These are phyloP conservation scores for Diaporthe ampelina DNA, from an alignment of 2,329 filamentous ascomycete genomes.

Conservation along the genomic window DNA sequence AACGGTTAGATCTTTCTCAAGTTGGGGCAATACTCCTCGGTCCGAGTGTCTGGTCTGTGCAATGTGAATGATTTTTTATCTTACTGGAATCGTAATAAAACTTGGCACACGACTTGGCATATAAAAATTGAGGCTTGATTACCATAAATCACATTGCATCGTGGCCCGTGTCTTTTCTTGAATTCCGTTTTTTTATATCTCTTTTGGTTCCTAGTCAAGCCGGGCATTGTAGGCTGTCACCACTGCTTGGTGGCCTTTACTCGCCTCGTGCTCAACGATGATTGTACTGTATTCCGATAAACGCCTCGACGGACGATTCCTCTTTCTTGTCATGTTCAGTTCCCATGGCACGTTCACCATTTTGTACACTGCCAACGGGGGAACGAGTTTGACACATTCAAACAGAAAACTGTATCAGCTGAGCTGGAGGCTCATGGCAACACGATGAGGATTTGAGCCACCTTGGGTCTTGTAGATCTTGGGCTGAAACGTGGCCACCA, in stretches of 20 bases:
- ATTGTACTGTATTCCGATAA: slow-evolving; percentile 2
- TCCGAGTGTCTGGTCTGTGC: neutral
- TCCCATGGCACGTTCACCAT: neutral
- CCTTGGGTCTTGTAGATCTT: neutral
- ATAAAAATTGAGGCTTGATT: neutral
- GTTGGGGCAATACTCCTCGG: neutral
- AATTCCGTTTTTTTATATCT: neutral
- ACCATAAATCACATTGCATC: neutral
- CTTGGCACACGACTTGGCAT: neutral
- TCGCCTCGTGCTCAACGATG: neutral
- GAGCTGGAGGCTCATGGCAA: neutral
- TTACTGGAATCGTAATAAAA: neutral
- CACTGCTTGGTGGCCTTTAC: neutral
- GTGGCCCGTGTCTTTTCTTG: neutral
- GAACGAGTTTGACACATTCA: neutral
- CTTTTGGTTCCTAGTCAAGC: neutral
- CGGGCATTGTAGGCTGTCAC: neutral
- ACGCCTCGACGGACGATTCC: neutral
- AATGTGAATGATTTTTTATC: neutral
- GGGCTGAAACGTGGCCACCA: neutral
- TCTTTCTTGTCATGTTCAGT: neutral
- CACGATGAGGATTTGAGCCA: neutral
- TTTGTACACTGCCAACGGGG: neutral
- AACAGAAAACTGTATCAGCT: neutral
- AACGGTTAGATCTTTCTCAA: neutral